phyloP scores from a whole-genome alignment of 345 rosid genomes.

The Linum lewisii region DNA sequence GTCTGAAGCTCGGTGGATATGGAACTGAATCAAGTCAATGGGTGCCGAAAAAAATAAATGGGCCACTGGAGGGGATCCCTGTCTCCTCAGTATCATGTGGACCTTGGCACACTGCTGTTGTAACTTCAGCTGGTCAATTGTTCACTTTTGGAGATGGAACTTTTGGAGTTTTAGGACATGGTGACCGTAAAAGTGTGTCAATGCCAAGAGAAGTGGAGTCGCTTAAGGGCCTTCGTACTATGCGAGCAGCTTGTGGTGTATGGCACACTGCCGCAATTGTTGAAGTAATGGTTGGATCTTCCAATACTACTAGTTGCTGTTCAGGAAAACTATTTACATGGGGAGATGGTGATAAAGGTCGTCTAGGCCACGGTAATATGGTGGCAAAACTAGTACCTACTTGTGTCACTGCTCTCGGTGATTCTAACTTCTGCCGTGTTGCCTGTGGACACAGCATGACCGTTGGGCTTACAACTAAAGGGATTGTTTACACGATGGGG shows the following conservation, averaged over 20 bases:
- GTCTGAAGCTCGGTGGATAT: too few species aligned
- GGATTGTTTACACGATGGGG: slow-evolving; percentile 10
- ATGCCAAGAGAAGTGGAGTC: slow-evolving; percentile 9
- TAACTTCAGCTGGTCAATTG: slow-evolving; percentile 10
- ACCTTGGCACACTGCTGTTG: slow-evolving; percentile 14
- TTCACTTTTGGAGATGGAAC: slow-evolving; percentile 12
- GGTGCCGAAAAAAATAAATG: slow-evolving; percentile 3
- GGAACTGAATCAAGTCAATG: slow-evolving; percentile 5
- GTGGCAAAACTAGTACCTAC: slow-evolving; percentile 3
- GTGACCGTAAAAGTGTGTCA: slow-evolving; percentile 3
- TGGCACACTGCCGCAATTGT: slow-evolving; percentile 13
- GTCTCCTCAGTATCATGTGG: slow-evolving; percentile 10
- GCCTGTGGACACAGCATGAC: slow-evolving; percentile 7
- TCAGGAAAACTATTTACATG: slow-evolving; percentile 11
- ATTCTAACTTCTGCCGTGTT: slow-evolving; percentile 9
- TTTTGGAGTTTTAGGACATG: slow-evolving; percentile 10
- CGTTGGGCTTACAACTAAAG: slow-evolving; percentile 7
- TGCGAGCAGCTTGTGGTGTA: slow-evolving; percentile 11
- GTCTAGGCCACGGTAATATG: slow-evolving; percentile 8
- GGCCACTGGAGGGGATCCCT: slow-evolving; percentile 9
- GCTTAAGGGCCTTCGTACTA: slow-evolving; percentile 4
- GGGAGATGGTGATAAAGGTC: slow-evolving; percentile 8
- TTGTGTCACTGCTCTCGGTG: slow-evolving; percentile 9
- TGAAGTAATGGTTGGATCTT: slow-evolving; percentile 5
- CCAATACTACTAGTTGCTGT: slow-evolving; percentile 3